Percentiles rank a stretch among this genome's conserved stretches.
These are phyloP conservation scores for Alloteropsis semialata DNA, from an alignment of 176 grass and related monocot genomes.

Conservation along the genomic window DNA sequence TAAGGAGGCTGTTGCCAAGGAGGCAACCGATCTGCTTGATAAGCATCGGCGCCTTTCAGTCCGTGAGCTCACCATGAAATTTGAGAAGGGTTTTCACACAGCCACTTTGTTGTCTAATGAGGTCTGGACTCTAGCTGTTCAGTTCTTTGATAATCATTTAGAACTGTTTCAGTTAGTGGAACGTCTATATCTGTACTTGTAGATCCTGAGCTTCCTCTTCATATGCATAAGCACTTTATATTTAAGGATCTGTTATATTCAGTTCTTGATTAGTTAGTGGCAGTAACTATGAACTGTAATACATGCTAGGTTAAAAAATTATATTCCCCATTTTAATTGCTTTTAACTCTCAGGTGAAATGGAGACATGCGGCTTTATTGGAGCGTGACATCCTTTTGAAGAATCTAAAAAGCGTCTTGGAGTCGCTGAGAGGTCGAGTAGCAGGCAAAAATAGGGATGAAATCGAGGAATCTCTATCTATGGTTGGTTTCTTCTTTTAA, in stretches of 20 bases:
- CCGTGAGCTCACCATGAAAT: slow-evolving; percentile 74
- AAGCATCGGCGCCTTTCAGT: slow-evolving; percentile 62
- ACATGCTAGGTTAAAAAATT: not conserved
- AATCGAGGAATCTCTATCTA: slow-evolving; percentile 61
- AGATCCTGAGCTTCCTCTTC: not conserved
- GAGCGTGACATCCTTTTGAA: slow-evolving; percentile 75
- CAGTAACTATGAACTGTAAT: not conserved
- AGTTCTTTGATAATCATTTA: not conserved
- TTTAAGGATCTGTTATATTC: not conserved
- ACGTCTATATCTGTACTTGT: not conserved
- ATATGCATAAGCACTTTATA: not conserved
- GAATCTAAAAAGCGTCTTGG: slow-evolving; percentile 64
- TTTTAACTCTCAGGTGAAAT: slow-evolving; percentile 58
- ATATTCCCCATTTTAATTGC: not conserved
- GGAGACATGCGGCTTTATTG: slow-evolving; percentile 59
- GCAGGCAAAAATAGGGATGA: slow-evolving; percentile 64
- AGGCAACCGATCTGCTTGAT: slow-evolving; percentile 52
- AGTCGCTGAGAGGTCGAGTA: slow-evolving; percentile 56
- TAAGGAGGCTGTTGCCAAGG: slow-evolving; percentile 68
- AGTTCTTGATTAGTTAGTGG: not conserved
- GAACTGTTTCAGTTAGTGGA: not conserved
- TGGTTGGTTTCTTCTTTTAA: slow-evolving; percentile 56
- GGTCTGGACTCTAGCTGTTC: slow-evolving; percentile 23
- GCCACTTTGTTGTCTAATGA: slow-evolving; percentile 77
- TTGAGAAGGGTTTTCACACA: slow-evolving; percentile 76